Base-by-base conservation (phyloP, 352 stramenopile species). In the Phytophthora ohioensis region DNA sequence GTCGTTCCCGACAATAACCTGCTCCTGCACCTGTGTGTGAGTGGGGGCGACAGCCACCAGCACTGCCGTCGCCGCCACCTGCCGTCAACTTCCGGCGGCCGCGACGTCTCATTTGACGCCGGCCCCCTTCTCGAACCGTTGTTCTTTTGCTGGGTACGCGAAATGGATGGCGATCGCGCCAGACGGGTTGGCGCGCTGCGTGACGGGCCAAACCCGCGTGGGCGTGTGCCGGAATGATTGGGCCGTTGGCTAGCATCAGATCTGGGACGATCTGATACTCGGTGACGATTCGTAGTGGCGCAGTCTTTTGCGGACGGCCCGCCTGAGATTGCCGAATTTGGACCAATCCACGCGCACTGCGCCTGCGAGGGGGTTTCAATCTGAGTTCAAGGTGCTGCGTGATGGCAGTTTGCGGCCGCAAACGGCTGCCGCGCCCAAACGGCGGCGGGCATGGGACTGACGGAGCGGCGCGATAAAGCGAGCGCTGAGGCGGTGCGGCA, bases 161-260 rank as follows among this genome's bases (percentile, higher is more conserved):
- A 67, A 76, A 73, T 79, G 67, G 63, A 58, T 79, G 71, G 71
- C 59, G 59, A 39, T 48, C 46, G 30, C 43, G 30, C 34, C 35
- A 68, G 52, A 62, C 57, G 54, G 51, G 66, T 73, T 74, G 34
- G 47, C 51, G 47, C 57, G 32, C 41, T 54, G 11, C 11, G n/a
- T 51, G 30, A 66, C 38, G 56, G 62, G 55, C 56, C 31, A 46
- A 63, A 60, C 57, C 55, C 42, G 57, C 21, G 36, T 32, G n/a
- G 5, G 11, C 2, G 1, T 48, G 58, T 63, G 10, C 31, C 11
- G 43, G 46, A 67, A 67, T 67, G 64, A 77, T 38, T 70, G 47
- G 5, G 12, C 9, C 38, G 30, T 46, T 51, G 27, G 12, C 9
- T 0, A 15, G 31, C 41, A 62, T 62, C 55, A 62, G 39, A 62